These are phyloP conservation scores for Chlorella sp. DNA, from an alignment of 139 green algal species.

Conservation along the genomic window DNA sequence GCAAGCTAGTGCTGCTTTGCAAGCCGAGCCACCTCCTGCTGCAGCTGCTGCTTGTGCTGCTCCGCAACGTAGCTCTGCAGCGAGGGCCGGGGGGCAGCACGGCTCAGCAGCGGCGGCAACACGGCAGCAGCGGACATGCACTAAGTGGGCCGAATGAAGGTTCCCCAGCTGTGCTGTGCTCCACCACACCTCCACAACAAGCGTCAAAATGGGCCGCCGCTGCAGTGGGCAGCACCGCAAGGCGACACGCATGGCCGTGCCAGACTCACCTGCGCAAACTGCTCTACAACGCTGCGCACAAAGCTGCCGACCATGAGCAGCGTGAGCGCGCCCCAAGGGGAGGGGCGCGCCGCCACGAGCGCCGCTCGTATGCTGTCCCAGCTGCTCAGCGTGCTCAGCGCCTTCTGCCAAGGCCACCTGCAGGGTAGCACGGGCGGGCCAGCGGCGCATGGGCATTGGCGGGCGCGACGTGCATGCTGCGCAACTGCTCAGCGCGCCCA, in stretches of 20 bases:
- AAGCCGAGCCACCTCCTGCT: constrained; percentile 19
- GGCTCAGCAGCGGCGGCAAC: neutral
- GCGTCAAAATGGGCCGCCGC: neutral
- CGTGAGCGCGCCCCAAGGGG: constrained; percentile 45
- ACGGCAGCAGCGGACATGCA: too few species aligned
- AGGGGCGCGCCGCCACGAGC: constrained; percentile 24
- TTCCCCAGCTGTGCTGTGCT: neutral
- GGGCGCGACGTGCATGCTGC: too few species aligned
- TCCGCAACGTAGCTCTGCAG: constrained; percentile 29
- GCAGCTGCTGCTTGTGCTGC: constrained; percentile 35
- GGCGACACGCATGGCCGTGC: too few species aligned
- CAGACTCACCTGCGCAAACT: constrained; percentile 64
- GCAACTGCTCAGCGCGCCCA: too few species aligned
- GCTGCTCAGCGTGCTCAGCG: neutral
- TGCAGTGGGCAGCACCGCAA: neutral
- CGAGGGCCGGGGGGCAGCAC: neutral
- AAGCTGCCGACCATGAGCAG: constrained; percentile 62
- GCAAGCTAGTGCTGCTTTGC: constrained; percentile 9
- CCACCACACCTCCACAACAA: neutral
- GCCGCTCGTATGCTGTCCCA: constrained; percentile 14
- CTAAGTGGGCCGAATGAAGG: too few species aligned
- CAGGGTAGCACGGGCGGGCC: too few species aligned
- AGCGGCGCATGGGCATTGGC: too few species aligned
- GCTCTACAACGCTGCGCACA: constrained; percentile 62
- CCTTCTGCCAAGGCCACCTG: constrained; percentile 24